Percentiles rank a stretch among this genome's conserved stretches.
These are phyloP conservation scores for Didymella glomerata DNA, from an alignment of 2,329 filamentous ascomycete species.

Conservation along the genomic window DNA sequence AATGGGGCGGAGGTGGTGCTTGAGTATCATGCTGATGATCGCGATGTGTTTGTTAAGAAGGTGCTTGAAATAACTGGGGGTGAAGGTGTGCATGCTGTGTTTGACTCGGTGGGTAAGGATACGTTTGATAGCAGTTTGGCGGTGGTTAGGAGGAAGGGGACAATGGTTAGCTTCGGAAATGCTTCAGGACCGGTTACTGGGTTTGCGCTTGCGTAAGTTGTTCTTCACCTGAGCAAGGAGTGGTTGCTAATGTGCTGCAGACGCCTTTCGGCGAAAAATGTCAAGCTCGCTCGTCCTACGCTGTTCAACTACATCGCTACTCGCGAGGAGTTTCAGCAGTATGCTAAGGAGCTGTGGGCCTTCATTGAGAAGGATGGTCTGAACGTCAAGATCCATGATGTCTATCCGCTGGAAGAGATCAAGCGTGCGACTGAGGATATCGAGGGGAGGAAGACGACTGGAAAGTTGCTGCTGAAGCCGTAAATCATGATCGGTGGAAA, in stretches of 20 bases:
- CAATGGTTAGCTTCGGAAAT: conserved; percentile 81
- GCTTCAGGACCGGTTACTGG: conserved; percentile 81
- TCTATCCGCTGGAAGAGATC: conserved; percentile 78
- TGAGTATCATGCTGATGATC: conserved; percentile 69
- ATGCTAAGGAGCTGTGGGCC: conserved; percentile 75
- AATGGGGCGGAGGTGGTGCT: conserved; percentile 77
- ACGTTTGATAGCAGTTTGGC: conserved; percentile 84
- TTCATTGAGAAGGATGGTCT: conserved; percentile 75
- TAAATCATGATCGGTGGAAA: too few relatives aligned
- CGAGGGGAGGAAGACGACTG: conserved; percentile 81
- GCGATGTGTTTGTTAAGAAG: conserved; percentile 52
- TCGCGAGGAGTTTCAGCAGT: conserved; percentile 73
- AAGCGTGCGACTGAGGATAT: conserved; percentile 76
- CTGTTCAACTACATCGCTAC: conserved; percentile 70
- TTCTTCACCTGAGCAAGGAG: conserved; percentile 39
- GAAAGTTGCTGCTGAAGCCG: conserved; percentile 79
- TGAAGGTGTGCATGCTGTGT: conserved; percentile 77
- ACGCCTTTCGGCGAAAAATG: conserved; percentile 74
- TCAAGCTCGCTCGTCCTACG: conserved; percentile 77
- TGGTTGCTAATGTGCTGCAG: conserved; percentile 35
- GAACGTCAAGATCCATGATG: conserved; percentile 76
- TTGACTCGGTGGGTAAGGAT: conserved; percentile 84
- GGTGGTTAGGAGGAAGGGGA: conserved; percentile 78
- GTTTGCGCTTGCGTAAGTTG: conserved; percentile 68
- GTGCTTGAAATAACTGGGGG: conserved; percentile 76